phyloP scores from a whole-genome alignment of 2,329 filamentous ascomycete genomes.

The Exophiala viscosa region DNA sequence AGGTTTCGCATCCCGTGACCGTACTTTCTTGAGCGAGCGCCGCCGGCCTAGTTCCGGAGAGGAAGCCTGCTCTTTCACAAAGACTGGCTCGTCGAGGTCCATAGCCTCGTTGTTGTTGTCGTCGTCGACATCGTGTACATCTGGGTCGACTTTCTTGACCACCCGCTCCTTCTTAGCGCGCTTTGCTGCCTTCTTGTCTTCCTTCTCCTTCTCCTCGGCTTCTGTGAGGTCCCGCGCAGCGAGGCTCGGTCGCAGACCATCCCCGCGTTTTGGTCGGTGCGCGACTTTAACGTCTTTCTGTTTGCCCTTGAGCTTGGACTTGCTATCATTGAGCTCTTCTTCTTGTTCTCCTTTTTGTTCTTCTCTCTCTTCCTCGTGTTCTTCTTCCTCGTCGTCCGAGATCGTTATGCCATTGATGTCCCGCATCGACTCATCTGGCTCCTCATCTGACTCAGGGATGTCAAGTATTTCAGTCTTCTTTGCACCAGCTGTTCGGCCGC shows the following conservation, averaged over 20 bases:
- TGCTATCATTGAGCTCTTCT: background rate
- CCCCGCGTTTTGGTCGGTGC: conserved; percentile 33
- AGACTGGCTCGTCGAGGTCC: conserved; percentile 30
- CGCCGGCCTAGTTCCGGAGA: conserved; percentile 38
- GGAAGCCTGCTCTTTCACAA: conserved; percentile 33
- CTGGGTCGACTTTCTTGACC: conserved; percentile 11
- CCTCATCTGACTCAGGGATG: conserved; percentile 48
- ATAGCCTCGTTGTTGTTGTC: conserved; percentile 26
- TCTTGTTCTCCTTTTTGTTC: background rate
- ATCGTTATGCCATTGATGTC: conserved; percentile 56
- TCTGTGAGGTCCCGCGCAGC: conserved; percentile 6
- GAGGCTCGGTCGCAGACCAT: conserved; percentile 25
- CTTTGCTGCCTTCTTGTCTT: conserved; percentile 4
- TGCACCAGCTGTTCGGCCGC: conserved; percentile 15
- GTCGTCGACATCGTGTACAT: conserved; percentile 15
- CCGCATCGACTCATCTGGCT: conserved; percentile 43
- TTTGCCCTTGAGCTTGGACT: conserved; percentile 52
- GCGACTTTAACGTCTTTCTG: conserved; percentile 42
- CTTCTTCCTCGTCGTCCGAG: conserved; percentile 52
- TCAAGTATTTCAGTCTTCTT: conserved; percentile 36
- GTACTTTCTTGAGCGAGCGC: conserved; percentile 39
- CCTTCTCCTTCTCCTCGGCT: conserved; percentile 5
- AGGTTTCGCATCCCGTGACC: conserved; percentile 11
- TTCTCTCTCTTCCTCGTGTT: conserved; percentile 36
- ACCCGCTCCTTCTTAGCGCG: background rate